Conservation (phyloP, 495 filamentous ascomycete genomes). For the Extremus antarcticus region DNA sequence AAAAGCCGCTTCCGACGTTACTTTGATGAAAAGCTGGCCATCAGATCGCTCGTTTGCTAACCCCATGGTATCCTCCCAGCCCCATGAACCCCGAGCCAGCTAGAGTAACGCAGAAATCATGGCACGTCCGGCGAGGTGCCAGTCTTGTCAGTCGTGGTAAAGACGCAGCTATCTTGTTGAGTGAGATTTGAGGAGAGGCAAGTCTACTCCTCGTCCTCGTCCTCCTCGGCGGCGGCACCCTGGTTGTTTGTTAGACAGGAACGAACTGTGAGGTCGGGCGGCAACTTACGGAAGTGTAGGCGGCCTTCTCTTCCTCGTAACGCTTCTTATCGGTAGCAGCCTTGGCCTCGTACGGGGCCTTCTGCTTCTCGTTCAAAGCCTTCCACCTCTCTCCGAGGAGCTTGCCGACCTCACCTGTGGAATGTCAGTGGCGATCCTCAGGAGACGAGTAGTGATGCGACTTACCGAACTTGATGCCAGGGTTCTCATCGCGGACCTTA, state of each 20-base stretch:
- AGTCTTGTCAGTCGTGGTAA: background rate
- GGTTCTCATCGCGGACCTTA: slow-evolving; percentile 96
- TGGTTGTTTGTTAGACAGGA: background rate
- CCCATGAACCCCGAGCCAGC: background rate
- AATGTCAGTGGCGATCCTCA: background rate
- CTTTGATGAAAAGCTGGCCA: slow-evolving; percentile 1
- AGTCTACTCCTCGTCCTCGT: slow-evolving; percentile 16
- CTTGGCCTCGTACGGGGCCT: slow-evolving; percentile 88
- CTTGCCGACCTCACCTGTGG: slow-evolving; percentile 86
- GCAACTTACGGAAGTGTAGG: slow-evolving; percentile 50
- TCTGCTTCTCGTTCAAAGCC: slow-evolving; percentile 78
- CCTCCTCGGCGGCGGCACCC: slow-evolving; percentile 4
- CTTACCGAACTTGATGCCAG: slow-evolving; percentile 91
- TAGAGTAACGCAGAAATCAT: background rate
- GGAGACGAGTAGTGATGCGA: background rate
- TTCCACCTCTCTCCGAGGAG: slow-evolving; percentile 97
- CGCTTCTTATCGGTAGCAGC: slow-evolving; percentile 94
- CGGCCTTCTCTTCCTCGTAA: slow-evolving; percentile 93
- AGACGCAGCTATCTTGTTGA: background rate
- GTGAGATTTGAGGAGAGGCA: background rate
- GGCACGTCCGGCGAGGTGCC: background rate
- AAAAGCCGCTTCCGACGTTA: slow-evolving; percentile 3
- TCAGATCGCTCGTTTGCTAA: slow-evolving; percentile 4
- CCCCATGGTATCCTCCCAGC: slow-evolving; percentile 12
- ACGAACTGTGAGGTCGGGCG: too few species aligned